Conservation (phyloP, 371 early-diverging fungal species). For the Chytridium lagenaria region DNA sequence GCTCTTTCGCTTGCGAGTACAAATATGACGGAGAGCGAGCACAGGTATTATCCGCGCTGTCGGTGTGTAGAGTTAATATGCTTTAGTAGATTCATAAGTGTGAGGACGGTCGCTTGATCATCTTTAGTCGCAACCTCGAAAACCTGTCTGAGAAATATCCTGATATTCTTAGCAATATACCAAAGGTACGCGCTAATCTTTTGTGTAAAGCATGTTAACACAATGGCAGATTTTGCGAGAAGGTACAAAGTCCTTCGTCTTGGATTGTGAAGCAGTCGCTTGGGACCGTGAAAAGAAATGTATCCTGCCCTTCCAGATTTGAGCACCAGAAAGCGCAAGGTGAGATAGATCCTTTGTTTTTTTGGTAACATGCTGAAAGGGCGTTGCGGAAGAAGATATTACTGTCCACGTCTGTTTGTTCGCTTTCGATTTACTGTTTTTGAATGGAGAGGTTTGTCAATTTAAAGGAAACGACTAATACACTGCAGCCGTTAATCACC, state of each 20-base stretch:
- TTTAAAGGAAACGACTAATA: neutral
- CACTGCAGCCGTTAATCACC: constrained; percentile 79
- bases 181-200: constrained; percentile 68
- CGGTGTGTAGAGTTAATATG: neutral
- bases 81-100: constrained; percentile 75
- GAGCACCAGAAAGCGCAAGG: constrained; percentile 95
- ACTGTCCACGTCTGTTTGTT: constrained; percentile 96
- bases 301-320: constrained; percentile 99
- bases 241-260: constrained; percentile 84
- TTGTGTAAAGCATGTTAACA: no score
- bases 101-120: constrained; percentile 71
- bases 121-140: constrained; percentile 99
- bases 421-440: constrained; percentile 97
- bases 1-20: constrained; percentile 96
- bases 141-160: constrained; percentile 95
- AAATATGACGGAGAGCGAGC: constrained; percentile 99
- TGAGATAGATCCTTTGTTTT: constrained; percentile 10
- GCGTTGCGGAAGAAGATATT: constrained; percentile 82
- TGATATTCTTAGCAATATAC: constrained; percentile 79
- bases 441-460: constrained; percentile 83
- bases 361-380: constrained; percentile 71
- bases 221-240: constrained; percentile 3
- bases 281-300: constrained; percentile 88
- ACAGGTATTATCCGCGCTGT: constrained; percentile 68
- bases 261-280: constrained; percentile 99